Conservation (phyloP, 371 early-diverging fungal genomes). For the Synchytrium microbalum region DNA sequence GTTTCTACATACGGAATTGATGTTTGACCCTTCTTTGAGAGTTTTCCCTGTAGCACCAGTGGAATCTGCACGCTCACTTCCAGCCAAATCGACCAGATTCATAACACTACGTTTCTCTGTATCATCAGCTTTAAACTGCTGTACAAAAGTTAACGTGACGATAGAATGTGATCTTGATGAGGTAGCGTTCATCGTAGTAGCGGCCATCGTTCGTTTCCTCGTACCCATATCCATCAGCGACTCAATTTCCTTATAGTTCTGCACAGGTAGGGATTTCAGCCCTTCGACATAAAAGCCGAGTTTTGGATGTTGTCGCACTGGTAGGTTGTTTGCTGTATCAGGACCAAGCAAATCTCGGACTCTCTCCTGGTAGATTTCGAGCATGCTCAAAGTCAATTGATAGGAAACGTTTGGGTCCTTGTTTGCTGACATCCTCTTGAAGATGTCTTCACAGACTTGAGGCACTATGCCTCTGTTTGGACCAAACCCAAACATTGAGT, state of each 20-base stretch:
- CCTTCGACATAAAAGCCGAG: neutral
- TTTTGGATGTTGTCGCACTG: neutral
- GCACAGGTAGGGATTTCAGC: neutral
- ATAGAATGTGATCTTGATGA: neutral
- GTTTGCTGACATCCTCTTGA: neutral
- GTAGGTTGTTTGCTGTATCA: neutral
- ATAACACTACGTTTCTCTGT: neutral
- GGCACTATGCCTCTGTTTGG: neutral
- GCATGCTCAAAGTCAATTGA: neutral
- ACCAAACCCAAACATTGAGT: too few species aligned
- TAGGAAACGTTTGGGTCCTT: neutral
- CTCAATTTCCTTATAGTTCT: neutral
- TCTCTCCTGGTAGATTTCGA: slow-evolving; percentile 59
- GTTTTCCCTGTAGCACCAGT: neutral
- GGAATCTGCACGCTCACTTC: neutral
- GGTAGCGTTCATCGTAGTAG: neutral
- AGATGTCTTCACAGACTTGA: neutral
- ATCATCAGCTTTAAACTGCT: neutral
- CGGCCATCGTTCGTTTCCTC: neutral
- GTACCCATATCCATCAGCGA: neutral
- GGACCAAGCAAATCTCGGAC: neutral
- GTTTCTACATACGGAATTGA: neutral
- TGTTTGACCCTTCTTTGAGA: neutral
- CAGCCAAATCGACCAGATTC: neutral
- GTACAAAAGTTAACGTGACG: neutral